Conservation (phyloP, 345 rosid genomes). For the Salix purpurea region DNA sequence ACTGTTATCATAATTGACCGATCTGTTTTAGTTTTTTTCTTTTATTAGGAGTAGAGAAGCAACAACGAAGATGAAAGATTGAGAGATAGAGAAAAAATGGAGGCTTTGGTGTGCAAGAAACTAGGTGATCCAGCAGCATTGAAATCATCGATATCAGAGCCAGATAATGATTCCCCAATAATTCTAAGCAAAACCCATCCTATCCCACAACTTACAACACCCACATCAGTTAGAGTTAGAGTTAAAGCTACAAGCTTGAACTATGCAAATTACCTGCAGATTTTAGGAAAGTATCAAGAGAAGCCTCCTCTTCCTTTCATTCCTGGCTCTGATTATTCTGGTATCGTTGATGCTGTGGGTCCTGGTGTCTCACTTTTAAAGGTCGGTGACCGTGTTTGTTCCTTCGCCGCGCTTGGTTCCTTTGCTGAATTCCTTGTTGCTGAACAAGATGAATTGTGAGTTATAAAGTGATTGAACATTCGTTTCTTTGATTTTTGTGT, state of each 20-base stretch:
- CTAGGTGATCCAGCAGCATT: conserved; percentile 64
- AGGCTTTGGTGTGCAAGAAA: conserved; percentile 73
- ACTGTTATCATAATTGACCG: no score
- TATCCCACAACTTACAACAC: conserved; percentile 53
- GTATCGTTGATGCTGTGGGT: conserved; percentile 62
- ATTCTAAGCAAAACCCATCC: conserved; percentile 40
- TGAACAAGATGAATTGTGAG: conserved; percentile 62
- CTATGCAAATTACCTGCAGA: conserved; percentile 88
- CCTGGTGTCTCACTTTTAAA: conserved; percentile 54
- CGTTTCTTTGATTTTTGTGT: background rate
- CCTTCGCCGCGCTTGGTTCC: conserved; percentile 58
- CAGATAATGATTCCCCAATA: conserved; percentile 40
- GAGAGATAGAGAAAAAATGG: conserved; percentile 33
- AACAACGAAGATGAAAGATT: background rate
- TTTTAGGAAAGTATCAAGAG: conserved; percentile 84
- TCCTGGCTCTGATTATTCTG: conserved; percentile 92
- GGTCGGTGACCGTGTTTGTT: conserved; percentile 80
- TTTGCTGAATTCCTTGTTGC: conserved; percentile 81
- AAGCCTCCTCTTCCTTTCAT: conserved; percentile 77
- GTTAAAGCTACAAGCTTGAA: conserved; percentile 94
- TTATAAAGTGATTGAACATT: background rate
- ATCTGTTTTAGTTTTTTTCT: no score
- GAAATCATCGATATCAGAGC: background rate
- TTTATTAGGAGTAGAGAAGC: background rate
- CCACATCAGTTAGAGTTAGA: conserved; percentile 63